phyloP scores from a whole-genome alignment of 2,329 filamentous ascomycete genomes.

The Gnomoniopsis smithogilvyi region DNA sequence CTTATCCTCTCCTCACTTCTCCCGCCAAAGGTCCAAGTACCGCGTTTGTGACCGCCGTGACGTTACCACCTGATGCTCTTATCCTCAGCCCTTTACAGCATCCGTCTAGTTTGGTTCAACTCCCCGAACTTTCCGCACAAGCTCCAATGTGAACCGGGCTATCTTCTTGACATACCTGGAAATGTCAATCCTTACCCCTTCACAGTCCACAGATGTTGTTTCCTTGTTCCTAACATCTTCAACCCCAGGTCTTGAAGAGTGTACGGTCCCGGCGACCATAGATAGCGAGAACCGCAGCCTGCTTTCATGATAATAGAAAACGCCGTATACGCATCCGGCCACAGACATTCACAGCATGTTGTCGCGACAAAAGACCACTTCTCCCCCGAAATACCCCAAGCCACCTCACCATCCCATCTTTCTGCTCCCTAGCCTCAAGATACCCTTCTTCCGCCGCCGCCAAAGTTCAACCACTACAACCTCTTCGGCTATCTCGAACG shows the following conservation, averaged over 20 bases:
- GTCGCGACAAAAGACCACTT: not conserved
- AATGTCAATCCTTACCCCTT: not conserved
- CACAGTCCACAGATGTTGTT: not conserved
- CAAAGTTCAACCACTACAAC: constrained; percentile 25
- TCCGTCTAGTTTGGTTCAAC: not conserved
- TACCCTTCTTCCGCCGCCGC: constrained; percentile 45
- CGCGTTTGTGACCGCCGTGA: not conserved
- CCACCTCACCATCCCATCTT: constrained; percentile 43
- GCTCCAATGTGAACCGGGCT: not conserved
- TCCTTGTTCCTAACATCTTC: not conserved
- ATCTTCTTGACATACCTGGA: not conserved
- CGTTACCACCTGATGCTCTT: not conserved
- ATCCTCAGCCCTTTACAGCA: not conserved
- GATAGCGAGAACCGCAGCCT: not conserved
- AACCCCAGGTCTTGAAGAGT: not conserved
- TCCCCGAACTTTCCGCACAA: not conserved
- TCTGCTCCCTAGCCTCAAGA: constrained; percentile 48
- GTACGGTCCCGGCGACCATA: not conserved
- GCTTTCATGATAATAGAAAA: not conserved
- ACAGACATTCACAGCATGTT: not conserved
- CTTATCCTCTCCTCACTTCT: no score
- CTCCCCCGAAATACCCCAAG: not conserved
- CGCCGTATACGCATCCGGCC: no score
- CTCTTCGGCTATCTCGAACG: constrained; percentile 22
- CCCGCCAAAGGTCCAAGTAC: no score